Evolutionary conservation across 2,329 filamentous ascomycete genomes (phyloP).

Genomic region (Paracamarosporium sp.): DNA sequence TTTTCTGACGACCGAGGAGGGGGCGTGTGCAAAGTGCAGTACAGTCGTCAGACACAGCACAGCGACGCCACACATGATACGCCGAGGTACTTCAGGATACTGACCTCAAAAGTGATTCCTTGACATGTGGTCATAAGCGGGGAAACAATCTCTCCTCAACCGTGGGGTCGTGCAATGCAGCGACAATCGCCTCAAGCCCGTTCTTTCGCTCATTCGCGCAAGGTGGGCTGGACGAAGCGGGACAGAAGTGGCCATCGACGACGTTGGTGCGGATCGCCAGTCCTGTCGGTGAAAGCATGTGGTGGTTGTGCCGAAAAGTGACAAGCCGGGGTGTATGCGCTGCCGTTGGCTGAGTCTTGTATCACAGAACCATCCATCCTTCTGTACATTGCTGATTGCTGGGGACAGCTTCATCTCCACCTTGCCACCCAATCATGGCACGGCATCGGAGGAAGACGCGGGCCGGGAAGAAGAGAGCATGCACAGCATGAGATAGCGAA

Average conservation of each 20-base stretch:
- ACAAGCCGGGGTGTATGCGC: background rate
- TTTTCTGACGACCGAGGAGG: background rate
- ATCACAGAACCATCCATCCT: background rate
- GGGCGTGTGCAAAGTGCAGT: background rate
- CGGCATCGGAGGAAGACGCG: slow-evolving; percentile 5
- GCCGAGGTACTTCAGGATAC: background rate
- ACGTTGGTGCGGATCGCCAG: slow-evolving; percentile 2
- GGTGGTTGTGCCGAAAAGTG: slow-evolving; percentile 5
- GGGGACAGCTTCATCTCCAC: background rate
- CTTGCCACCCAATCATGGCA: background rate
- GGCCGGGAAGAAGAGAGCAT: background rate
- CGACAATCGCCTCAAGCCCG: background rate
- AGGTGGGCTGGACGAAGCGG: background rate
- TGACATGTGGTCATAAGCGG: background rate
- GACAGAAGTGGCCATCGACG: slow-evolving; percentile 2
- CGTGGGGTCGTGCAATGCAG: background rate
- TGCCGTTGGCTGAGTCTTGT: background rate
- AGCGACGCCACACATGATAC: background rate
- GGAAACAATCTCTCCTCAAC: background rate
- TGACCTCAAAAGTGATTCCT: background rate
- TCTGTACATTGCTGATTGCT: background rate
- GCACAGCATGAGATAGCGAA: background rate
- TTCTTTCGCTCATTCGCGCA: background rate
- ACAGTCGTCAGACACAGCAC: background rate
- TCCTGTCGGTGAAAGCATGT: background rate